Conservation (phyloP, 2,329 filamentous ascomycete genomes). For the Xylariales sp. region DNA sequence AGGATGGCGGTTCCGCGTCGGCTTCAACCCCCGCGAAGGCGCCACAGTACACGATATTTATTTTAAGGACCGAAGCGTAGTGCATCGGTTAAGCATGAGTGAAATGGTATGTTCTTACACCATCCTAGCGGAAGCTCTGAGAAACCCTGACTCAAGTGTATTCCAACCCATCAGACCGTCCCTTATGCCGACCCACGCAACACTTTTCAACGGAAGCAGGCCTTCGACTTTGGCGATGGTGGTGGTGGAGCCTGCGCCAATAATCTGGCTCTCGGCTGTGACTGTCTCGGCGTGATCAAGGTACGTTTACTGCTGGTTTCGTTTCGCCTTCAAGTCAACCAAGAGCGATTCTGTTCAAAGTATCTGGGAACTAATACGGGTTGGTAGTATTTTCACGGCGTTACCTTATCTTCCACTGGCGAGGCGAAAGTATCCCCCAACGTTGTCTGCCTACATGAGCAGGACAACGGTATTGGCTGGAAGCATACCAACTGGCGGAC, state of each 20-base stretch:
- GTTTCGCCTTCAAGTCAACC: slow-evolving; percentile 42
- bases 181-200: slow-evolving; percentile 63
- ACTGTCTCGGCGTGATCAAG: slow-evolving; percentile 63
- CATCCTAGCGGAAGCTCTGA: too few species aligned
- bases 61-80: slow-evolving; percentile 60
- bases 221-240: slow-evolving; percentile 68
- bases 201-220: slow-evolving; percentile 65
- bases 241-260: slow-evolving; percentile 65
- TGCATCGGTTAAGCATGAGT: slow-evolving; percentile 63
- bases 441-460: slow-evolving; percentile 65
- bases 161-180: slow-evolving; percentile 62
- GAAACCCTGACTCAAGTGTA: slow-evolving; percentile 52
- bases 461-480: slow-evolving; percentile 67
- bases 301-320: slow-evolving; percentile 46
- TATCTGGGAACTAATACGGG: too few species aligned
- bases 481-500: slow-evolving; percentile 70
- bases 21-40: slow-evolving; percentile 67
- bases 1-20: slow-evolving; percentile 66
- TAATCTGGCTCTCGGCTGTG: slow-evolving; percentile 65
- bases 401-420: too few species aligned
- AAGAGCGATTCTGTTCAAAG: too few species aligned
- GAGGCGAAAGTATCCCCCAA: too few species aligned
- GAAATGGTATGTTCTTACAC: too few species aligned
- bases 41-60: slow-evolving; percentile 65
- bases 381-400: too few species aligned